Percentiles rank a stretch among this genome's conserved stretches.
Evolutionary conservation across 2,329 filamentous ascomycete genomes (phyloP).

Genomic region (Rhynchosporium graminicola): DNA sequence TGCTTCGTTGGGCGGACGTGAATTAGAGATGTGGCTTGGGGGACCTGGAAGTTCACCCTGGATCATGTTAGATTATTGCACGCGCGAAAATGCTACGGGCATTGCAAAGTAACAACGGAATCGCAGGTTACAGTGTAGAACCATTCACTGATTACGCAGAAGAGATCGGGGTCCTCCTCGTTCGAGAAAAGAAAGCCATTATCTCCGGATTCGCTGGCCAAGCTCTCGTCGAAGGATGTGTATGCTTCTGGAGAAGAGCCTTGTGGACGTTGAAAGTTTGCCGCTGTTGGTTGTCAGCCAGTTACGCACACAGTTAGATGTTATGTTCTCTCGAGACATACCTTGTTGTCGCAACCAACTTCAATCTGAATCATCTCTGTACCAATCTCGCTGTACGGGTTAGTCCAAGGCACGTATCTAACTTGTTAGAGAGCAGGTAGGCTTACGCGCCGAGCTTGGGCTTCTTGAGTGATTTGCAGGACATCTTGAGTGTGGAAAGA

Average conservation of each 20-base stretch:
- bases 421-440: background rate
- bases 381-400: background rate
- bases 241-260: slow-evolving; percentile 19
- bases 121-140: slow-evolving; percentile 12
- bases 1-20: background rate
- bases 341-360: background rate
- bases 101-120: background rate
- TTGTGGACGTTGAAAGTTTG: slow-evolving; percentile 26
- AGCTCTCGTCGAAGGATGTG: slow-evolving; percentile 22
- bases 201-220: slow-evolving; percentile 16
- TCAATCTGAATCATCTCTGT: background rate
- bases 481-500: slow-evolving; percentile 14
- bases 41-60: background rate
- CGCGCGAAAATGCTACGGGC: background rate
- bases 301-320: background rate
- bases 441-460: slow-evolving; percentile 20
- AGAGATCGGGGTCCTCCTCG: slow-evolving; percentile 21
- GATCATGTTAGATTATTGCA: background rate
- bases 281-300: slow-evolving; percentile 12
- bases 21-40: background rate
- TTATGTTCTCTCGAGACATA: background rate
- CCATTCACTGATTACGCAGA: slow-evolving; percentile 25
- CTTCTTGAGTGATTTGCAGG: slow-evolving; percentile 25
- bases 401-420: background rate
- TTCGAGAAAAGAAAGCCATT: slow-evolving; percentile 21